phyloP scores from a whole-genome alignment of 495 filamentous ascomycete species.

The Cairneyella variabilis region DNA sequence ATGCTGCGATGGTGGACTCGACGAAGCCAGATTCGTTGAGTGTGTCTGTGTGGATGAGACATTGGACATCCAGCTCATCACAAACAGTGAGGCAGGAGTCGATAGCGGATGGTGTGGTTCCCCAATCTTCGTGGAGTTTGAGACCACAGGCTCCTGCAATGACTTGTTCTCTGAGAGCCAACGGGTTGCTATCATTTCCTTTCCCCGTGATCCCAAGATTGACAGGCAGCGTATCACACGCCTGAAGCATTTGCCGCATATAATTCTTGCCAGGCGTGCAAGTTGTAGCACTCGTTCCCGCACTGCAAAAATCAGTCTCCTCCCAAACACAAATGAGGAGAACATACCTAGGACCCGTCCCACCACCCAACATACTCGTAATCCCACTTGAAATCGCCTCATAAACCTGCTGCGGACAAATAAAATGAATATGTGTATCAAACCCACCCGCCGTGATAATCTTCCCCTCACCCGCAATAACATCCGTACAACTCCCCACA shows the following conservation, averaged over 20 bases:
- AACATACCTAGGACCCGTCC: constrained; percentile 74
- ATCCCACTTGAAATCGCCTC: constrained; percentile 86
- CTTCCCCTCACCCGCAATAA: constrained; percentile 91
- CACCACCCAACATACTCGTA: constrained; percentile 89
- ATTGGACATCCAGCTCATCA: constrained; percentile 89
- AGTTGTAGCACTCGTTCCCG: constrained; percentile 92
- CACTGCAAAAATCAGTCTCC: no score
- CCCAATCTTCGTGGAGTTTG: constrained; percentile 98
- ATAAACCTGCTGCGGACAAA: constrained; percentile 90
- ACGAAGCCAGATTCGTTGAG: constrained; percentile 98
- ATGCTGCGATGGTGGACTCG: constrained; percentile 82
- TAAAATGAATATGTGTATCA: constrained; percentile 94
- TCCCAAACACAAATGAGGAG: no score
- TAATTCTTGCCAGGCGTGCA: constrained; percentile 86
- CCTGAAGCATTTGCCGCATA: constrained; percentile 91
- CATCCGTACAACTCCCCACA: constrained; percentile 87
- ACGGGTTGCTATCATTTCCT: constrained; percentile 79
- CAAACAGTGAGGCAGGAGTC: constrained; percentile 85
- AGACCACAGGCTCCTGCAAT: constrained; percentile 82
- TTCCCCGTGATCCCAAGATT: constrained; percentile 96
- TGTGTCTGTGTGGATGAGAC: constrained; percentile 96
- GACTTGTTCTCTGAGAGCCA: constrained; percentile 76
- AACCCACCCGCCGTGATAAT: constrained; percentile 92
- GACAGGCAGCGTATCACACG: constrained; percentile 78
- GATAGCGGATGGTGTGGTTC: constrained; percentile 87